Base-by-base conservation (phyloP, 1,284 basidiomycete genomes). In the Cryptococcus sp. region DNA sequence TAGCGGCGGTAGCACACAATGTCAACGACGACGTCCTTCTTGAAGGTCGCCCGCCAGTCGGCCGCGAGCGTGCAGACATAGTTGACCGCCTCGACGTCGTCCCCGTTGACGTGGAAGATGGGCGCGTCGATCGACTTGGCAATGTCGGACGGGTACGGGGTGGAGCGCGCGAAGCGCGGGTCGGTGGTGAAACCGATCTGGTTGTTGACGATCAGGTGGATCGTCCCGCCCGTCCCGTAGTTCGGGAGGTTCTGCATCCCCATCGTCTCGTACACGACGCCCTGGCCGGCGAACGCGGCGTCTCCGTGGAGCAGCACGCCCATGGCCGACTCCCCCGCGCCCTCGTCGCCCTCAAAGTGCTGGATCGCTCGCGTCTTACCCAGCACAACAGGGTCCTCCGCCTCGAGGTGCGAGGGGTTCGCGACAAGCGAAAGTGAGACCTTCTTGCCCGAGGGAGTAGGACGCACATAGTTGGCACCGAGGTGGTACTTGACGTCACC, bases 151-250 rank as follows among this genome's bases (percentile, higher is more conserved):
- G 89, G 89, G 80, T 99, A 98, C 42, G 96, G 91, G 2, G 96
- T 99, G 15, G 95, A 98, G 61, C 95, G 94, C 52, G 94, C 81
- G 80, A 98, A 98, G 62, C 94, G 87, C 49, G 96, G 96, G 77
- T 98, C 95, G 55, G 96, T 99, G 59, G 96, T 99, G 82, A 99
- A 99, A 65, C 96, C 96, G 62, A 98, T 97, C 79, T 99, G 96
- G 81, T 99, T 99, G 83, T 99, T 99, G 70, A 99, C 93, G 70
- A 99, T 94, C 64, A 98, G 82, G 77, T 98, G 96, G 68, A 98
- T 91, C 46, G 96, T 98, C 62, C 96, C 96, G 61, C 96, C 96
- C 18, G 94, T 97, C 50, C 94, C 93, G 78, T 97, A 99, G 79
- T 85, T 86, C 46, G 91, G 91, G 47, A 99, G 83, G 75, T 89